Evolutionary conservation across 2,329 filamentous ascomycete species (phyloP).

Genomic region (Microsporum canis): DNA sequence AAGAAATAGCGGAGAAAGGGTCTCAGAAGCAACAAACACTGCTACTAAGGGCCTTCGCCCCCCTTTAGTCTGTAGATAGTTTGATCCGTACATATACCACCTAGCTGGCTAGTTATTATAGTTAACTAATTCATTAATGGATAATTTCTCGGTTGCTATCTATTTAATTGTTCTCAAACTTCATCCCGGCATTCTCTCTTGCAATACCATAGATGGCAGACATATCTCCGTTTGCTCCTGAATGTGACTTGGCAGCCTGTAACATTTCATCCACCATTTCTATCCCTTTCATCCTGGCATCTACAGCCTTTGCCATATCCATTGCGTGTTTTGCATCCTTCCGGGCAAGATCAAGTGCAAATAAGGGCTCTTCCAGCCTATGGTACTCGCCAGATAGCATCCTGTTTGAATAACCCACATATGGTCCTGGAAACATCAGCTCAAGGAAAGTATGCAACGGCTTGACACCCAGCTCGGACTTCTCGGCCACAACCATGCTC

Average conservation of each 20-base stretch:
- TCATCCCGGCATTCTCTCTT: slow-evolving; percentile 60
- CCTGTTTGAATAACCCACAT: slow-evolving; percentile 60
- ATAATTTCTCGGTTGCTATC: not conserved
- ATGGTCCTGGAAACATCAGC: slow-evolving; percentile 62
- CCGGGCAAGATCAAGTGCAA: slow-evolving; percentile 67
- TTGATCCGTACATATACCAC: not conserved
- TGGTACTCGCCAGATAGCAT: slow-evolving; percentile 69
- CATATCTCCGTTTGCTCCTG: slow-evolving; percentile 63
- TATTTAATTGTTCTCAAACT: slow-evolving; percentile 57
- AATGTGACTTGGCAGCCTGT: slow-evolving; percentile 55
- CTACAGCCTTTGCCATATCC: slow-evolving; percentile 51
- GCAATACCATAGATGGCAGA: slow-evolving; percentile 72
- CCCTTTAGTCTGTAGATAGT: not conserved
- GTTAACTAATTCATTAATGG: not conserved
- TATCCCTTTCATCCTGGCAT: slow-evolving; percentile 51
- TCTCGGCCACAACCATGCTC: slow-evolving; percentile 68
- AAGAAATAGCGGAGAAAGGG: not conserved
- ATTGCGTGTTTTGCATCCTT: slow-evolving; percentile 73
- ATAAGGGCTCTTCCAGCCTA: slow-evolving; percentile 63
- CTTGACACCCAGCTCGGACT: slow-evolving; percentile 60
- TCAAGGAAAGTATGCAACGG: slow-evolving; percentile 62
- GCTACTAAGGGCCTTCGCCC: not conserved
- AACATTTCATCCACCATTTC: slow-evolving; percentile 61
- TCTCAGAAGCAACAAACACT: not conserved
- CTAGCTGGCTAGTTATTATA: not conserved